Base-by-base conservation (phyloP, 106 monocot genomes). In the Dioscorea zingiberensis region DNA sequence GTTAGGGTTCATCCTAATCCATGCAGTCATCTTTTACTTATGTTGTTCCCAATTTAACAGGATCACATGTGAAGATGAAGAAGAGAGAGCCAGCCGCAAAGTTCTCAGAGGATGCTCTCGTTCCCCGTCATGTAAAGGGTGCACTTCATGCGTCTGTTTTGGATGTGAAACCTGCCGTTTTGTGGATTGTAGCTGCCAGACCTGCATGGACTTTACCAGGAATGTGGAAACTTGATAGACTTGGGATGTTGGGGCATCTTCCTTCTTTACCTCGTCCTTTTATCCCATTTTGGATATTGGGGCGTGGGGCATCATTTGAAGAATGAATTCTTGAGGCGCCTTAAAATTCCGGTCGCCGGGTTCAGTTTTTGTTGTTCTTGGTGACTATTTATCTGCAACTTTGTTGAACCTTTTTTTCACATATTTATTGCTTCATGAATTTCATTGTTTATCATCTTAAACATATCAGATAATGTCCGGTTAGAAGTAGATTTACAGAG, bases 161-260 rank as follows among this genome's bases (percentile, higher is more conserved):
- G 93, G 93, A 48, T 93, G 93, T 53, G 78, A 86, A 25, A 70
- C 72, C 55, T 93, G 93, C 69, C 88, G 93, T 32, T 89, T 93
- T 76, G 44, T 73, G 23, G 89, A 93, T 55, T 93, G 93, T 76
- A 64, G 59, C 71, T 93, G 93, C 86, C 93, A 89, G 71, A 86
- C 79, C 30, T 93, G 93, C 61, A 45, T 81, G 11, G 89, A 93
- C 54, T 93, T 93, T 73, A 86, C 70, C 1, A 58, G 44, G 53
- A 93, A 93, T 56, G 55, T 78, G 3, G 28, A 61, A n/a, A 44
- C 28, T 27, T 80, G 73, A 47, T 28, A 51, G 38, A 38, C 38
- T 38, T 38, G 9, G 0, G 4, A 10, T 38, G 38, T 6, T 38
- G 6, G 0, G 4, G 19, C 19, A 51, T 51, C 15, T 13, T 26